Percentiles rank a stretch among this genome's conserved stretches.
Evolutionary conservation across 805 yeast genomes (phyloP).

Genomic region (Kluyveromyces siamensis): DNA sequence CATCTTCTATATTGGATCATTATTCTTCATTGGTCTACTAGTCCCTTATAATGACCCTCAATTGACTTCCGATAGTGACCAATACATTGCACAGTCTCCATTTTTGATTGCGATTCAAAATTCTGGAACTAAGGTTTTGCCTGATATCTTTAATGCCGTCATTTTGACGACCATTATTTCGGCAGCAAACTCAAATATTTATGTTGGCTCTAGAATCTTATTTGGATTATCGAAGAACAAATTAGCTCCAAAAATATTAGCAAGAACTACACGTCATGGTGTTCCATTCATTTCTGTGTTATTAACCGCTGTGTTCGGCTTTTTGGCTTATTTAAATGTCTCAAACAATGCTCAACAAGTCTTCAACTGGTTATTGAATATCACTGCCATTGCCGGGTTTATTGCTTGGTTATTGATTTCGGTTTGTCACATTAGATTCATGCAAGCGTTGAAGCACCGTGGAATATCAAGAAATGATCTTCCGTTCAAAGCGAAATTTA

Average conservation of each 20-base stretch:
- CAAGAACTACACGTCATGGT: slow-evolving; percentile 43
- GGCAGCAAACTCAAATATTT: slow-evolving; percentile 72
- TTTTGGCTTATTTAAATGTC: slow-evolving; percentile 51
- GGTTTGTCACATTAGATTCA: slow-evolving; percentile 58
- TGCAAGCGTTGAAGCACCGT: slow-evolving; percentile 52
- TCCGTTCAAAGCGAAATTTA: slow-evolving; percentile 65
- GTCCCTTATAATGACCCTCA: slow-evolving; percentile 61
- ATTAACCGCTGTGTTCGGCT: slow-evolving; percentile 52
- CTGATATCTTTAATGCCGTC: slow-evolving; percentile 65
- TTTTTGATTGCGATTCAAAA: slow-evolving; percentile 63
- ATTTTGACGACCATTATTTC: slow-evolving; percentile 58
- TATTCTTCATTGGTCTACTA: slow-evolving; percentile 60
- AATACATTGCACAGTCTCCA: slow-evolving; percentile 51
- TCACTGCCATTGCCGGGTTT: slow-evolving; percentile 70
- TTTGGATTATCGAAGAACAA: slow-evolving; percentile 55
- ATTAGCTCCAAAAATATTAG: slow-evolving; percentile 47
- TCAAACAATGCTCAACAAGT: slow-evolving; percentile 47
- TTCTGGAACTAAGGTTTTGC: slow-evolving; percentile 57
- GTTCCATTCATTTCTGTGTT: slow-evolving; percentile 54
- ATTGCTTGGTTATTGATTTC: slow-evolving; percentile 65
- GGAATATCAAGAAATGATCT: slow-evolving; percentile 58
- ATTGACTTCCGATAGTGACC: slow-evolving; percentile 23
- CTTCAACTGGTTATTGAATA: slow-evolving; percentile 65
- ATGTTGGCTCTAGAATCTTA: slow-evolving; percentile 61
- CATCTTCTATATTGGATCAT: slow-evolving; percentile 54